Evolutionary conservation across 2,329 filamentous ascomycete species (phyloP), one percentile per base, ranked within the genome.

Genomic region (Aspergillus candidus): DNA sequence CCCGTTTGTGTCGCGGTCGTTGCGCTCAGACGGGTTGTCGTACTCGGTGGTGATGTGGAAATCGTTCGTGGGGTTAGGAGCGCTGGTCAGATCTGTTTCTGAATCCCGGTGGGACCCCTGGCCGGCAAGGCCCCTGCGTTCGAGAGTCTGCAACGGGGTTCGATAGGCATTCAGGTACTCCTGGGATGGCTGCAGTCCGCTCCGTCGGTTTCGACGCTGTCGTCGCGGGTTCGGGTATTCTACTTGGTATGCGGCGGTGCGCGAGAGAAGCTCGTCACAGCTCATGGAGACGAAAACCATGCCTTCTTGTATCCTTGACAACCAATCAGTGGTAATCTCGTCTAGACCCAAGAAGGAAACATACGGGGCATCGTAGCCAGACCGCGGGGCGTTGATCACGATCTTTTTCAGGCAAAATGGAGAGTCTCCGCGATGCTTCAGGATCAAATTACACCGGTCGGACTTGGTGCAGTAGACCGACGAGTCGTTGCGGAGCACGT

Each of bases 221-320:
- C 52, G 54, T 29, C 49, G 55, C 29, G 58, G 48, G 36, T 58
- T 58, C 13, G 71, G 65, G 56, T 85, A 88, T 54, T 84, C 79
- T 18, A 91, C 83, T 53, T 87, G 80, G 61, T 91, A 91, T 48
- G 82, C 77, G 6, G 84, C 78, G 10, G 88, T 93, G 46, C 83
- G 77, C 14, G 74, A 78, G 35, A 93, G 69, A 1, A 93, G 71
- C 48, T 93, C 83, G 53, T 94, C 82, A 32, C 83, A 79, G 33
- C 82, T 78, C 90, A 96, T 95, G 36, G 87, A 80, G 22, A 97
- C 77, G 60, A 96, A 96, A 1, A 97, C 79, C 77, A 96, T 84
- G 35, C 93, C 91, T 75, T 94, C 86, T 66, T 91, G 84, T 41
- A 95, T 83, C 42, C 87, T 91, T 61, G 37, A 43, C 43, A 40